These are phyloP conservation scores for Mycosarcoma maydis DNA, from an alignment of 1,284 basidiomycete genomes.

Conservation along the genomic window DNA sequence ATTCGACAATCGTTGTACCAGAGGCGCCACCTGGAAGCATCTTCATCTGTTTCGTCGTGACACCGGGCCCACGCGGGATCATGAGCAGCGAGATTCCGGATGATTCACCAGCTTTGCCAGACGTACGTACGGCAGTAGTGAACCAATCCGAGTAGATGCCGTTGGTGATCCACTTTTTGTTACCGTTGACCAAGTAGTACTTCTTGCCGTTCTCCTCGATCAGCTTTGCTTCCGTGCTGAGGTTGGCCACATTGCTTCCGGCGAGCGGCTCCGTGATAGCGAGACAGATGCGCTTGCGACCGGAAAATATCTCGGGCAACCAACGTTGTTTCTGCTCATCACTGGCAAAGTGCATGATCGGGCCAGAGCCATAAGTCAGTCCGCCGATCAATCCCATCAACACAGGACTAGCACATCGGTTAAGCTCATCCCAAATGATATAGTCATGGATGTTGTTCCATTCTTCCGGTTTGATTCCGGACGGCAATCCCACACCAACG, in stretches of 20 bases:
- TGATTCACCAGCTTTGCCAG: constrained; percentile 66
- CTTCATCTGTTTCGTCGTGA: constrained; percentile 62
- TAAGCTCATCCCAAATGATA: constrained; percentile 58
- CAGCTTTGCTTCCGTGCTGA: constrained; percentile 59
- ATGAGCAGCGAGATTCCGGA: constrained; percentile 66
- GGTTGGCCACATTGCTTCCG: constrained; percentile 67
- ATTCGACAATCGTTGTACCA: constrained; percentile 66
- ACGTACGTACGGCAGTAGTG: constrained; percentile 67
- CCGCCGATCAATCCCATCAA: constrained; percentile 51
- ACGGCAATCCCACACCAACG: constrained; percentile 41
- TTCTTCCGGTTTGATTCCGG: constrained; percentile 44
- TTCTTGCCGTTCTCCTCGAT: constrained; percentile 60
- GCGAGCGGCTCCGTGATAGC: constrained; percentile 63
- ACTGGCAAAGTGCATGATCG: constrained; percentile 54
- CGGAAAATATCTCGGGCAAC: constrained; percentile 53
- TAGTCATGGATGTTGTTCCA: constrained; percentile 62
- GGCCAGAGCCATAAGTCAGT: constrained; percentile 35
- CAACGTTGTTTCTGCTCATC: constrained; percentile 49
- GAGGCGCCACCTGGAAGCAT: constrained; percentile 60
- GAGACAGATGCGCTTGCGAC: constrained; percentile 54
- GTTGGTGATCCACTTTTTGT: constrained; percentile 67
- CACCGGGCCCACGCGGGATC: constrained; percentile 56
- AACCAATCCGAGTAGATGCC: constrained; percentile 64
- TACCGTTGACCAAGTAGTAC: constrained; percentile 67
- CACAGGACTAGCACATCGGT: constrained; percentile 35